These are phyloP conservation scores for Eustoma russellianum DNA, from an alignment of 257 asterid genomes.

Conservation along the genomic window DNA sequence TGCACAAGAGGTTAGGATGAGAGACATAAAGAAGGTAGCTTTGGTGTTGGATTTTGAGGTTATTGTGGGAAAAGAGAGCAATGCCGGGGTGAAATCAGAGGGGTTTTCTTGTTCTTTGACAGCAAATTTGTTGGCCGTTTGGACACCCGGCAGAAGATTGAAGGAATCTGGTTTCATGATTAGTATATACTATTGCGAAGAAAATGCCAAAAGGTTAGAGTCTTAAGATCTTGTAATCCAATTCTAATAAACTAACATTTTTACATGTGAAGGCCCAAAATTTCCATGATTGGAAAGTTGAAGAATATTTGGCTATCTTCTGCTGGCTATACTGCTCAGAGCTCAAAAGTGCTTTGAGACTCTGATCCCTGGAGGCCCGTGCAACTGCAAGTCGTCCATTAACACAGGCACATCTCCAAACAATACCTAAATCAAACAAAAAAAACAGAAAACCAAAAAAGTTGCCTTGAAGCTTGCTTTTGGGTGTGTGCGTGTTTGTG, in stretches of 20 bases:
- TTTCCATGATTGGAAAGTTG: too few relatives aligned
- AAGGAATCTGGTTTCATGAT: slow-evolving; percentile 17
- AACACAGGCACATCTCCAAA: slow-evolving; percentile 68
- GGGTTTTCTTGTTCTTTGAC: slow-evolving; percentile 23
- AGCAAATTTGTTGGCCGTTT: slow-evolving; percentile 6
- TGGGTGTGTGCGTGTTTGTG: too few relatives aligned
- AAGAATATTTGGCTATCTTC: too few relatives aligned
- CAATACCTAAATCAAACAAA: too few relatives aligned
- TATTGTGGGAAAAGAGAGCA: slow-evolving; percentile 21
- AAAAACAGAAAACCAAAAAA: too few relatives aligned
- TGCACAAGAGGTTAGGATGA: slow-evolving; percentile 26
- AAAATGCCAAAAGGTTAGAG: background rate
- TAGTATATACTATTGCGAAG: background rate
- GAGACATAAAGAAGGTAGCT: slow-evolving; percentile 19
- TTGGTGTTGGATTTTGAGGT: slow-evolving; percentile 9
- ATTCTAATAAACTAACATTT: too few relatives aligned
- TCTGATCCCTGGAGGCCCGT: slow-evolving; percentile 78
- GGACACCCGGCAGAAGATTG: slow-evolving; percentile 17
- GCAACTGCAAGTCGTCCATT: slow-evolving; percentile 85
- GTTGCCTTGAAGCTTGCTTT: too few relatives aligned
- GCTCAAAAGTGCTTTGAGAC: slow-evolving; percentile 18
- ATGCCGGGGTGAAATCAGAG: slow-evolving; percentile 29
- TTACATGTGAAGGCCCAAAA: too few relatives aligned
- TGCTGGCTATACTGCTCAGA: too few relatives aligned
- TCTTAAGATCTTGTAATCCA: too few relatives aligned